phyloP scores from a whole-genome alignment of 2,329 filamentous ascomycete species.

The Botryotinia convoluta region DNA sequence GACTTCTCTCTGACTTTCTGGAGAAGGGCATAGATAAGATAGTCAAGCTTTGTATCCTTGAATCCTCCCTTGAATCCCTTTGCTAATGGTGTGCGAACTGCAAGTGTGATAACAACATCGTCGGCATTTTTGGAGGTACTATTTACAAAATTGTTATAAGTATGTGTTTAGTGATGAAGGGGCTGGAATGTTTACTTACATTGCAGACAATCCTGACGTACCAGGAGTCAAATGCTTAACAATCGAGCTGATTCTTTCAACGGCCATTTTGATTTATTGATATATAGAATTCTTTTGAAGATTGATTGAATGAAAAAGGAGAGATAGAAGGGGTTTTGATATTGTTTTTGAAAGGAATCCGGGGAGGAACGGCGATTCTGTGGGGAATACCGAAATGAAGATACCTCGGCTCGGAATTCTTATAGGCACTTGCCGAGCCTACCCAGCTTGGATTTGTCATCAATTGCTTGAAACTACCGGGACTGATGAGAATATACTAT shows the following conservation, averaged over 20 bases:
- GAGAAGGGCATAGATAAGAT: slow-evolving; percentile 77
- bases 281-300: neutral
- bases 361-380: neutral
- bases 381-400: slow-evolving; percentile 1
- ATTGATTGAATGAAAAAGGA: neutral
- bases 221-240: slow-evolving; percentile 80
- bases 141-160: slow-evolving; percentile 31
- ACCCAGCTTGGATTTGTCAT: neutral
- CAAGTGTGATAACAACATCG: slow-evolving; percentile 94
- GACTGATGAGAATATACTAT: neutral
- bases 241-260: slow-evolving; percentile 82
- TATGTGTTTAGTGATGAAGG: slow-evolving; percentile 25
- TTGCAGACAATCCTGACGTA: slow-evolving; percentile 66
- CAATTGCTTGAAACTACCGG: neutral
- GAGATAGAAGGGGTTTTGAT: slow-evolving; percentile 2
- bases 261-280: slow-evolving; percentile 59
- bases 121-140: slow-evolving; percentile 92
- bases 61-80: slow-evolving; percentile 91
- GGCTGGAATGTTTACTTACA: slow-evolving; percentile 58
- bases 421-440: neutral
- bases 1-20: slow-evolving; percentile 71
- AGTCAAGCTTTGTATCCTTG: slow-evolving; percentile 91
- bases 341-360: slow-evolving; percentile 11
- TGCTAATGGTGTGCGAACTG: slow-evolving; percentile 81
- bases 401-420: slow-evolving; percentile 9